Base-by-base conservation (phyloP, 1,284 basidiomycete genomes). In the Sanghuangporus sanghuang region DNA sequence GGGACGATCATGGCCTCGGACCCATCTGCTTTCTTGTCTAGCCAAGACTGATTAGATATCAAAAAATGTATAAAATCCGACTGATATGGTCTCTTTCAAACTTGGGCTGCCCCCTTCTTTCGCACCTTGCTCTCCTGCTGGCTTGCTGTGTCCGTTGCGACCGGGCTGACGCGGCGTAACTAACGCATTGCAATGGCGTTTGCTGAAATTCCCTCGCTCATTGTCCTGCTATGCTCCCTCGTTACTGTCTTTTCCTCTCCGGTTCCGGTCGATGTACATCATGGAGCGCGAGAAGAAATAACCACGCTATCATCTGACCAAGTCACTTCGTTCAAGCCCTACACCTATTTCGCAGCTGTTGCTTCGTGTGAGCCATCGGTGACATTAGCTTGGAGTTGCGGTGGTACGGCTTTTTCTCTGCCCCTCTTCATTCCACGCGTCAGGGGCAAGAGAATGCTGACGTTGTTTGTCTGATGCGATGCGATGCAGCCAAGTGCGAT, bases 341-440 rank as follows among this genome's bases (percentile, higher is more conserved):
- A 79, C 71, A 79, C 82, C 0, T 77, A 73, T 69, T 87, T 80
- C 68, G 84, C 86, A 1, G 78, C 78, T 58, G 76, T 84, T 1
- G 83, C 78, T 1, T 85, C 84, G 69, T 89, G 87, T 67, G 7
- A 70, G 3, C 73, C 84, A 0, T 67, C 74, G 0, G 64, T 68
- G 32, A 84, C 83, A 7, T 66, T 78, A 21, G 71, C 76, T 6
- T 89, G 87, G 86, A 73, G 71, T 49, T 88, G 86, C 72, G 87
- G 89, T 70, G 68, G 84, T 84, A 65, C 21, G 55, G 1, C 21
- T n/a, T 3, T 32, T 11, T 46, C 16, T 16, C 40, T 3, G 2
- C 40, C 11, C 11, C 6, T 9, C 11, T 46, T 11, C 11, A 7
- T 12, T n/a, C 11, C 36, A 32, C 57, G 27, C 27, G 38, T 3